These are phyloP conservation scores for Rhizophagus sp. DNA, from an alignment of 192 early-diverging fungal genomes.

Conservation along the genomic window DNA sequence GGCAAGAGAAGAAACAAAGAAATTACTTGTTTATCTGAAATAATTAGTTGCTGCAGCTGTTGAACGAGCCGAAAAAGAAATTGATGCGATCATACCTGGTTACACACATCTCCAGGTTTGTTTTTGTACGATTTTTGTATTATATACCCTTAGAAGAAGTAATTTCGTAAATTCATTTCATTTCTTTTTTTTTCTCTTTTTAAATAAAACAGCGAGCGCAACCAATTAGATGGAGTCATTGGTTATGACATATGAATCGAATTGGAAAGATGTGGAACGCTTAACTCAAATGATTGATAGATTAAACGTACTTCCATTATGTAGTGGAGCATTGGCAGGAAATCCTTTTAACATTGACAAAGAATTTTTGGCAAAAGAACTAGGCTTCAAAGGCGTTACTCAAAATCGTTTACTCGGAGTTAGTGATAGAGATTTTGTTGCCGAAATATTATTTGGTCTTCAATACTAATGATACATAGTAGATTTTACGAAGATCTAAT, in stretches of 20 bases:
- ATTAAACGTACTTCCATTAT: constrained; percentile 83
- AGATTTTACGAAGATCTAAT: constrained; percentile 95
- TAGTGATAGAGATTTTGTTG: constrained; percentile 95
- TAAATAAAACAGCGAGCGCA: constrained; percentile 74
- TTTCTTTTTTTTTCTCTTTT: neutral
- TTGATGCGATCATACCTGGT: constrained; percentile 97
- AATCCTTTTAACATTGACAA: constrained; percentile 97
- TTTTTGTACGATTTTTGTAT: neutral
- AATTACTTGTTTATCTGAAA: constrained; percentile 68
- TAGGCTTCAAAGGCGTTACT: constrained; percentile 83
- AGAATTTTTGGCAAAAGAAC: constrained; percentile 80
- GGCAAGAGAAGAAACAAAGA: constrained; percentile 77
- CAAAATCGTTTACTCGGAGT: constrained; percentile 93
- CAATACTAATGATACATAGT: constrained; percentile 90
- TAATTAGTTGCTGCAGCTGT: constrained; percentile 75
- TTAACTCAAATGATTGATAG: constrained; percentile 80
- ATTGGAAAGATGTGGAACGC: constrained; percentile 86
- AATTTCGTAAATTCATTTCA: neutral
- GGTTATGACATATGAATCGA: constrained; percentile 89
- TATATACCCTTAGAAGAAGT: neutral
- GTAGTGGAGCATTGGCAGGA: constrained; percentile 93
- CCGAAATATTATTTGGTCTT: constrained; percentile 95
- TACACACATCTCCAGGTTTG: constrained; percentile 99
- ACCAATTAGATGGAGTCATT: constrained; percentile 97
- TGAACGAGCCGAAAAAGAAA: constrained; percentile 80